Evolutionary conservation across 805 yeast species (phyloP).

Genomic region (Grigorovia transvaalensis): DNA sequence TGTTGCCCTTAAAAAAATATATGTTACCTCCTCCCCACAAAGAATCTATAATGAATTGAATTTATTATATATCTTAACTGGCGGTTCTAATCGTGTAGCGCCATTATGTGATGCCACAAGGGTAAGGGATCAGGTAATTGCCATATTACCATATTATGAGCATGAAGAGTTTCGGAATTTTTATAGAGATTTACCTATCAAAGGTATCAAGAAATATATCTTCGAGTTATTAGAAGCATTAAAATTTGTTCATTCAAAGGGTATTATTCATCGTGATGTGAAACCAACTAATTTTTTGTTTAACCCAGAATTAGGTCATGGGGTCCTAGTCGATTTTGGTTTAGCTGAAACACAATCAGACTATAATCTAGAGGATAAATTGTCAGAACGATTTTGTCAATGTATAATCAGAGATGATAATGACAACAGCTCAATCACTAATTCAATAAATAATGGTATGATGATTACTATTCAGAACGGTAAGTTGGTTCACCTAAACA

Average conservation of each 20-base stretch:
- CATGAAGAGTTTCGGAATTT: conserved; percentile 87
- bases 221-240: conserved; percentile 67
- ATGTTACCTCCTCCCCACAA: conserved; percentile 90
- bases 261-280: conserved; percentile 85
- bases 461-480: conserved; percentile 26
- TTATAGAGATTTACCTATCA: conserved; percentile 66
- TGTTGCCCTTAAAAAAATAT: conserved; percentile 88
- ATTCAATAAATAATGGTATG: conserved; percentile 6
- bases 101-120: conserved; percentile 84
- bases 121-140: conserved; percentile 83
- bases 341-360: conserved; percentile 57
- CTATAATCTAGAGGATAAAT: conserved; percentile 4
- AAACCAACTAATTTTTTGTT: conserved; percentile 74
- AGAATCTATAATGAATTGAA: conserved; percentile 84
- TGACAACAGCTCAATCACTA: conserved; percentile 5
- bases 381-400: conserved; percentile 38
- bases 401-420: conserved; percentile 36
- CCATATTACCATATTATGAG: conserved; percentile 81
- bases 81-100: conserved; percentile 68
- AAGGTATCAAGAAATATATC: conserved; percentile 74
- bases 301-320: conserved; percentile 55
- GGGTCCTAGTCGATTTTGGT: conserved; percentile 88
- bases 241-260: conserved; percentile 54
- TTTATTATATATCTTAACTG: conserved; percentile 57
- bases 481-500: conserved; percentile 23